Base-by-base conservation (phyloP, 2,329 filamentous ascomycete genomes). In the Alternaria hordeiaustralica region DNA sequence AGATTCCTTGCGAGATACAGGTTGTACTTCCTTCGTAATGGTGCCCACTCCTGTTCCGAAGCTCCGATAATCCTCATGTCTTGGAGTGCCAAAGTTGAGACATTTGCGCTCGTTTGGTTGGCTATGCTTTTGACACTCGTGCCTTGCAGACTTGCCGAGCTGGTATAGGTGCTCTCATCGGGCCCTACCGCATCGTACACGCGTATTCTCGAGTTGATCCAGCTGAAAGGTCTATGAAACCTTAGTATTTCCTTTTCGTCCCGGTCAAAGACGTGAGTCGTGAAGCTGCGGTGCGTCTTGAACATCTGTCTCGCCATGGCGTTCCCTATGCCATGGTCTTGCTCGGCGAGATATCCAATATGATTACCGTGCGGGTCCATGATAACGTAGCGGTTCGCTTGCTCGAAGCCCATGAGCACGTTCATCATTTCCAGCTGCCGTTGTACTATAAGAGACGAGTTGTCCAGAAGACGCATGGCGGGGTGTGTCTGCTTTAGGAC, bases 341-440 rank as follows among this genome's bases (percentile, higher is more conserved):
- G 84, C 76, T 90, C 88, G 30, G 87, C 88, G 72, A 90, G 85
- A 68, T 88, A 90, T 12, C 88, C 88, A 46, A 90, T 83, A 66
- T 89, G 88, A 61, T 87, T 86, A 6, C 88, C 88, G 57, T 86
- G 82, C 2, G 87, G 87, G 78, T 90, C 87, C 83, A 90, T 86
- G 53, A 90, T 89, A 13, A 89, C 84, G 73, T 90, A 90, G 74
- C 84, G 84, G 71, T 90, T 90, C 12, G 88, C 88, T 75, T 90
- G 88, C 76, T 90, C 88, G 67, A 90, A 90, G 2, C 88, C 88
- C 75, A 89, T 79, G 71, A 90, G 82, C 10, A 90, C 82, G 75
- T 90, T 90, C 86, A 89, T 88, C 80, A 90, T 84, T 72, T 90
- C 88, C 26, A 90, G 72, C 70, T 90, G 87, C 30, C 88, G 81